A percentile compares a stretch with the other conserved stretches of the same genome.
phyloP scores from a whole-genome alignment of 2,329 filamentous ascomycete species.

The Pezicula carpinea region DNA sequence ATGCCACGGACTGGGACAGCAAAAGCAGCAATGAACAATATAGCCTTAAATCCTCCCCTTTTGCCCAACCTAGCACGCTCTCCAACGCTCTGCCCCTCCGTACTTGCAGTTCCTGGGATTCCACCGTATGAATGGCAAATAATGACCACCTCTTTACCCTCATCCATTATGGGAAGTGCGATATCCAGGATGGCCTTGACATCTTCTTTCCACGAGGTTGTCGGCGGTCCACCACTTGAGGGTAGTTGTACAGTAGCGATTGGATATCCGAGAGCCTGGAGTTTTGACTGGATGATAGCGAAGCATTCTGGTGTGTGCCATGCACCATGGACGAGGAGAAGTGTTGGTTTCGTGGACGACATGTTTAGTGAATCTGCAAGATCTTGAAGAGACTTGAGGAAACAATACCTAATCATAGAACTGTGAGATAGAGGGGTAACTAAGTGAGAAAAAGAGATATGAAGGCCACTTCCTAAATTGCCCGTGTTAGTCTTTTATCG shows the following conservation, averaged over 20 bases:
- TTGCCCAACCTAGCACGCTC: slow-evolving; percentile 30
- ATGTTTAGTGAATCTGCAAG: not conserved
- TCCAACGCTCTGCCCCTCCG: slow-evolving; percentile 29
- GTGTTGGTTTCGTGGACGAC: slow-evolving; percentile 4
- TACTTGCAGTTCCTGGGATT: slow-evolving; percentile 27
- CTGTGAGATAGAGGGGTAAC: not conserved
- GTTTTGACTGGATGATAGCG: not conserved
- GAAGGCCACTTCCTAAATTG: too few relatives aligned
- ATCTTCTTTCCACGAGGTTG: slow-evolving; percentile 5
- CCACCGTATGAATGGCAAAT: slow-evolving; percentile 34
- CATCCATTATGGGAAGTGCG: slow-evolving; percentile 2
- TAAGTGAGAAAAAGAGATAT: too few relatives aligned
- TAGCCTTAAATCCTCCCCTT: slow-evolving; percentile 28
- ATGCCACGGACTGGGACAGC: slow-evolving; percentile 1
- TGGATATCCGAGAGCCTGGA: slow-evolving; percentile 7
- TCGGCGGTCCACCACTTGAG: not conserved
- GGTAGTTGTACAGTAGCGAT: slow-evolving; percentile 2
- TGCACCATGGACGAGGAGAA: slow-evolving; percentile 12
- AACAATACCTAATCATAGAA: not conserved
- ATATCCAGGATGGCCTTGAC: slow-evolving; percentile 6
- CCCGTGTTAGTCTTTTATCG: too few relatives aligned
- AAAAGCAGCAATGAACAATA: slow-evolving; percentile 9
- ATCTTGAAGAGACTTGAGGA: not conserved
- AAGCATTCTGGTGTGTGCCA: slow-evolving; percentile 9
- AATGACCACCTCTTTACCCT: slow-evolving; percentile 29